Evolutionary conservation across 148 eudicot genomes (phyloP), one percentile per base, ranked within the genome.

Genomic region (Vaccinium darrowii): DNA sequence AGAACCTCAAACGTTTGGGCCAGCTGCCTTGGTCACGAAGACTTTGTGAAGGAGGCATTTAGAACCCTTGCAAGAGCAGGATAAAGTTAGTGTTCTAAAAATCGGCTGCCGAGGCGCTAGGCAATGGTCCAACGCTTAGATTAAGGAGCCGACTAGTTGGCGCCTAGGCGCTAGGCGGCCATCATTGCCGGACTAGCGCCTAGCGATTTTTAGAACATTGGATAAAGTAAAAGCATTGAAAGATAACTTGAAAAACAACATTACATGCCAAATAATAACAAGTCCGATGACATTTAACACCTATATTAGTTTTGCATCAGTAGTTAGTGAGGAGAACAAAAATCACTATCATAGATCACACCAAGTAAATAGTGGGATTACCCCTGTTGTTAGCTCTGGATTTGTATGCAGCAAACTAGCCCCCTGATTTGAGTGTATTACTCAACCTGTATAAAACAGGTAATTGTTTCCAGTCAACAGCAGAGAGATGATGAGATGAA

Each of bases 381-480:
- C 36, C 52, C 67, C 15, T 54, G 33, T 83, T 56, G 52, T 83
- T 83, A 53, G 72, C 62, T 57, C 85, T 58, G 81, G 60, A 56
- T 53, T 36, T 18, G 27, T 33, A 52, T 16, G 58, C 65, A 82
- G 78, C 84, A 30, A 69, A 27, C 74, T 65, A 81, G 75, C 47
- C 54, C 60, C 84, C 93, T 80, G 98, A 90, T 90, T 94, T 91
- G 65, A 96, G 95, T 18, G 98, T 96, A 89, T 95, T 95, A 71
- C 98, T 95, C 94, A 96, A 92, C 99, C 99, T 96, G 69, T 86
- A 81, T 58, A 33, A 63, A 50, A 81, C 50, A 56, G 36, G 63
- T 50, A 19, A 84, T 30, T 30, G 27, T n/a, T 10, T 51, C 47
- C 9, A 50, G 21, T 15, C 84, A 63, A 78, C 77, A 12, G 33